Evolutionary conservation across 148 eudicot species (phyloP).

Genomic region (Rhododendron kiyosumense): DNA sequence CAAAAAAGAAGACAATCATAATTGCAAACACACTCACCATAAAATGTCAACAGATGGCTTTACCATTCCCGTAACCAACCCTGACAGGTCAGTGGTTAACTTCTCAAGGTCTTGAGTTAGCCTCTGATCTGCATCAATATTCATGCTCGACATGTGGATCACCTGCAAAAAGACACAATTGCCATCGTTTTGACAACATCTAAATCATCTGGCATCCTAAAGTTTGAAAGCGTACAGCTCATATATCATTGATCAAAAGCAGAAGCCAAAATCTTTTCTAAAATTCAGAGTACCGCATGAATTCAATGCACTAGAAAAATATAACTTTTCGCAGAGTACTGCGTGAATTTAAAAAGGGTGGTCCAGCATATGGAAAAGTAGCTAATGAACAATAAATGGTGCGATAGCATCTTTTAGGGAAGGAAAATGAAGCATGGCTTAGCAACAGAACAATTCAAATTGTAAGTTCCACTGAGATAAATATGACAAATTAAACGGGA

Average conservation of each 20-base stretch:
- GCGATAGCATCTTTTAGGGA: neutral
- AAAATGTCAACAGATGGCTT: slow-evolving; percentile 95
- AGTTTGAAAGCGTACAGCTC: neutral
- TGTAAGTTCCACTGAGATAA: neutral
- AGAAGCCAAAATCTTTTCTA: slow-evolving; percentile 11
- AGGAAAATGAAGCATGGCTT: neutral
- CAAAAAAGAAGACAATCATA: neutral
- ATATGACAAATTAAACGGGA: neutral
- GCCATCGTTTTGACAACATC: neutral
- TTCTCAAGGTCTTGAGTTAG: slow-evolving; percentile 92
- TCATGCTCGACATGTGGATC: slow-evolving; percentile 64
- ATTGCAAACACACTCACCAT: slow-evolving; percentile 48
- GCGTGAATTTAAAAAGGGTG: neutral
- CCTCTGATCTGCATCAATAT: slow-evolving; percentile 91
- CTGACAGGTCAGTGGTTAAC: slow-evolving; percentile 80
- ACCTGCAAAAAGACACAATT: slow-evolving; percentile 41
- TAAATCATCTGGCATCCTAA: neutral
- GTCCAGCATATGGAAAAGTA: neutral
- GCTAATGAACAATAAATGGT: neutral
- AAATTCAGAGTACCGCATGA: neutral
- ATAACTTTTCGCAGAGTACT: neutral
- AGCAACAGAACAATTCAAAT: slow-evolving; percentile 9
- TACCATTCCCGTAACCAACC: slow-evolving; percentile 94
- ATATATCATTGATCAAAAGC: neutral
- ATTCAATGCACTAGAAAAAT: neutral